Conservation (phyloP, 352 stramenopile species). For the Phytophthora tubulina region DNA sequence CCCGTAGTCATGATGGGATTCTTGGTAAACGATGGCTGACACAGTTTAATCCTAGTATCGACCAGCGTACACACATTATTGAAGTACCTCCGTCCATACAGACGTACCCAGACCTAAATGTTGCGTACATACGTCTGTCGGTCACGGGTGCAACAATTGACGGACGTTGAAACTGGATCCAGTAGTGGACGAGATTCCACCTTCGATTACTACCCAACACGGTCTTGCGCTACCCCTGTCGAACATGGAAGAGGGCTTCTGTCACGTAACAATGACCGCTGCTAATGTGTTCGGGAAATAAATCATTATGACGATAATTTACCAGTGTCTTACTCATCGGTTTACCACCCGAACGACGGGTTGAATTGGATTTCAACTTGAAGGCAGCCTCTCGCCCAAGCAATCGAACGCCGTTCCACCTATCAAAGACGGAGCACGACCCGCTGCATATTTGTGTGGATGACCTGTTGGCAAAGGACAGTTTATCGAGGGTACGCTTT, state of each 20-base stretch:
- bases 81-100: background rate
- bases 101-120: background rate
- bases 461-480: background rate
- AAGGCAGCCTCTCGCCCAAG: background rate
- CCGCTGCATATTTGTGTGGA: background rate
- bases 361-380: slow-evolving; percentile 1
- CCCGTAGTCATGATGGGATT: background rate
- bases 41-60: background rate
- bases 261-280: background rate
- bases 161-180: no score
- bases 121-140: background rate
- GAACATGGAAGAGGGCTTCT: background rate
- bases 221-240: no score
- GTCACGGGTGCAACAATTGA: no score
- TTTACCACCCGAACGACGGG: background rate
- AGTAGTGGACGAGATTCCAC: no score
- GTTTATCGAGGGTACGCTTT: no score
- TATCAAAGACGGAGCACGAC: slow-evolving; percentile 8
- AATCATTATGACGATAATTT: background rate
- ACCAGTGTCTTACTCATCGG: background rate
- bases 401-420: background rate
- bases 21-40: background rate
- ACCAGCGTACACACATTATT: background rate
- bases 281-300: background rate
- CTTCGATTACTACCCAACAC: no score